Conservation (phyloP, 2,329 filamentous ascomycete species). For the Onygenales sp. region DNA sequence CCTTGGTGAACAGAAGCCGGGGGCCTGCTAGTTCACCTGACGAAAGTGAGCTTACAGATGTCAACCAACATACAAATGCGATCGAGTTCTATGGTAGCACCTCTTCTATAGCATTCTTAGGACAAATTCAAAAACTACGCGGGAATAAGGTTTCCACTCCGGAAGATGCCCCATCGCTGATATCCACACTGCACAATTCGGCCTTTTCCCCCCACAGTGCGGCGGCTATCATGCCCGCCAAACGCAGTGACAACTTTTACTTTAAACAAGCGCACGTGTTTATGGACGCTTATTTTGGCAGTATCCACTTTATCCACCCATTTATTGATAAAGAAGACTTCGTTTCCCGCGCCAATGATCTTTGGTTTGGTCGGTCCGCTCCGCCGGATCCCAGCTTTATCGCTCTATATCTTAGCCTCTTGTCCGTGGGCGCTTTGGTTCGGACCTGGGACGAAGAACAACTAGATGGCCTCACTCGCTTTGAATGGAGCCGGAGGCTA, state of each 20-base stretch:
- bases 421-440: conserved; percentile 39
- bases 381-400: conserved; percentile 33
- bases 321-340: conserved; percentile 40
- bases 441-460: conserved; percentile 35
- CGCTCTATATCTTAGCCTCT: conserved; percentile 38
- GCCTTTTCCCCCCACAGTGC: conserved; percentile 26
- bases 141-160: conserved; percentile 12
- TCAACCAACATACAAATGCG: conserved; percentile 37
- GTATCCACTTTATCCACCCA: conserved; percentile 40
- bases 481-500: conserved; percentile 39
- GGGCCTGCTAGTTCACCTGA: conserved; percentile 15
- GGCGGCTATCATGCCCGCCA: not conserved
- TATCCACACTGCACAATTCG: conserved; percentile 39
- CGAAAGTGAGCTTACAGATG: conserved; percentile 33
- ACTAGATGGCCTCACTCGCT: conserved; percentile 34
- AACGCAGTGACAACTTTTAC: conserved; percentile 28
- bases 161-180: conserved; percentile 27
- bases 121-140: conserved; percentile 28
- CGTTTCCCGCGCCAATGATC: conserved; percentile 32
- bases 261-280: conserved; percentile 38
- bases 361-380: conserved; percentile 30
- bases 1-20: conserved; percentile 9
- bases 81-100: conserved; percentile 42
- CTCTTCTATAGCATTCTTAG: conserved; percentile 38
- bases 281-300: conserved; percentile 40